Conservation (phyloP, 768 basidiomycete genomes). For the Hydnomerulius pinastri region DNA sequence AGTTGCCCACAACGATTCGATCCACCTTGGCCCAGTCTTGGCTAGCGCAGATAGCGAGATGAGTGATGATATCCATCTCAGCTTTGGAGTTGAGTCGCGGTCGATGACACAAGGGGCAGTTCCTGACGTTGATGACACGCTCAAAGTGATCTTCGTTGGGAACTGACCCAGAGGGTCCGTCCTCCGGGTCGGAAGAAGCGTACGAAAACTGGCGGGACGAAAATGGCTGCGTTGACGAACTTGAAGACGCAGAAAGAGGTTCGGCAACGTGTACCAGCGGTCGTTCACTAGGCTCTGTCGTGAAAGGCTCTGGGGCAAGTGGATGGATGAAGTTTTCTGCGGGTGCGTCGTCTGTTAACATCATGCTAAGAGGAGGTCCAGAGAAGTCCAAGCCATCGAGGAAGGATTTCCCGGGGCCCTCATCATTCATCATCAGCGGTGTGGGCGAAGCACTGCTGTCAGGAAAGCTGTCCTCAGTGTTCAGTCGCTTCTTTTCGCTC, state of each 20-base stretch:
- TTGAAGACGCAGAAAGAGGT: constrained; percentile 18
- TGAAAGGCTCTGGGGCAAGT: constrained; percentile 25
- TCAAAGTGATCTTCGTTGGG: constrained; percentile 52
- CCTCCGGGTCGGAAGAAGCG: constrained; percentile 50
- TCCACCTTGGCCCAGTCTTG: constrained; percentile 91
- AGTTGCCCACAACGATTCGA: constrained; percentile 89
- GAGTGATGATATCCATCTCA: constrained; percentile 94
- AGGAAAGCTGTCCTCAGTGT: constrained; percentile 43
- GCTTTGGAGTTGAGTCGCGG: constrained; percentile 82
- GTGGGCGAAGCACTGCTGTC: constrained; percentile 56
- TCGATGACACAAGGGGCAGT: constrained; percentile 91
- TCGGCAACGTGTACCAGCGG: constrained; percentile 39
- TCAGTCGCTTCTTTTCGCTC: constrained; percentile 68
- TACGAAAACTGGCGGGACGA: constrained; percentile 36
- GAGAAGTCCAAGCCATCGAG: constrained; percentile 65
- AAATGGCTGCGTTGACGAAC: constrained; percentile 6
- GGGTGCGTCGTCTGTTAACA: constrained; percentile 31
- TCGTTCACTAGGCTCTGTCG: constrained; percentile 51
- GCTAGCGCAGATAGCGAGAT: constrained; percentile 94
- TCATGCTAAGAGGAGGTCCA: constrained; percentile 44
- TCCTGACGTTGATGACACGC: constrained; percentile 92
- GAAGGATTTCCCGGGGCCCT: constrained; percentile 41
- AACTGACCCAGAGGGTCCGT: constrained; percentile 27
- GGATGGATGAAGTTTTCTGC: constrained; percentile 20
- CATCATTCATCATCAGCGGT: constrained; percentile 46